Conservation (phyloP, 768 basidiomycete species). For the Auricularia sp. region DNA sequence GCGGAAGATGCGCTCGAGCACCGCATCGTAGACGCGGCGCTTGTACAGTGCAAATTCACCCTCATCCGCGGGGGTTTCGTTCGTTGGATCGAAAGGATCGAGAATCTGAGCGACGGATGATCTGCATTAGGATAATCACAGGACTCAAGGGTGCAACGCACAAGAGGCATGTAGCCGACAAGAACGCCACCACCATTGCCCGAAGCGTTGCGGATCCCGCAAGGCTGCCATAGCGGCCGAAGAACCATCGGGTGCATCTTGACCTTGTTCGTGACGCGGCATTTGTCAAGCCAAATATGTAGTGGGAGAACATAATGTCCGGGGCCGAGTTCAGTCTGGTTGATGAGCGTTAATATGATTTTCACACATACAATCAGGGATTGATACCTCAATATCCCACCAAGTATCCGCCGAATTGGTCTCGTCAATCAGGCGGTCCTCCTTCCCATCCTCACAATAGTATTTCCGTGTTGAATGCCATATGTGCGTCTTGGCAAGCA, state of each 20-base stretch:
- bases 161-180: conserved; percentile 21
- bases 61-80: conserved; percentile 11
- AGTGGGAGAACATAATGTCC: neutral
- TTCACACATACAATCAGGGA: neutral
- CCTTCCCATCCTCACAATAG: conserved; percentile 12
- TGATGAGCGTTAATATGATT: neutral
- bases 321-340: neutral
- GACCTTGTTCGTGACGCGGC: conserved; percentile 18
- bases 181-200: conserved; percentile 26
- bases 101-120: neutral
- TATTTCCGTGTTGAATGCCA: conserved; percentile 19
- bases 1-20: conserved; percentile 17
- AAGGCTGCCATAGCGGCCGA: conserved; percentile 18
- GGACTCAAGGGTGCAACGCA: conserved; percentile 4
- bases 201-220: conserved; percentile 21
- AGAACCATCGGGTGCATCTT: conserved; percentile 23
- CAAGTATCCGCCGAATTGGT: conserved; percentile 22
- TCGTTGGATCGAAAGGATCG: conserved; percentile 11
- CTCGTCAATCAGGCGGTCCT: conserved; percentile 19
- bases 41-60: conserved; percentile 19
- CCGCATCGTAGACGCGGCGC: conserved; percentile 22
- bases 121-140: neutral
- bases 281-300: conserved; percentile 23
- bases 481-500: conserved; percentile 10
- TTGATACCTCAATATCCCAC: conserved; percentile 21